These are phyloP conservation scores for Diaporthe vexans DNA, from an alignment of 2,329 filamentous ascomycete species.

Conservation along the genomic window DNA sequence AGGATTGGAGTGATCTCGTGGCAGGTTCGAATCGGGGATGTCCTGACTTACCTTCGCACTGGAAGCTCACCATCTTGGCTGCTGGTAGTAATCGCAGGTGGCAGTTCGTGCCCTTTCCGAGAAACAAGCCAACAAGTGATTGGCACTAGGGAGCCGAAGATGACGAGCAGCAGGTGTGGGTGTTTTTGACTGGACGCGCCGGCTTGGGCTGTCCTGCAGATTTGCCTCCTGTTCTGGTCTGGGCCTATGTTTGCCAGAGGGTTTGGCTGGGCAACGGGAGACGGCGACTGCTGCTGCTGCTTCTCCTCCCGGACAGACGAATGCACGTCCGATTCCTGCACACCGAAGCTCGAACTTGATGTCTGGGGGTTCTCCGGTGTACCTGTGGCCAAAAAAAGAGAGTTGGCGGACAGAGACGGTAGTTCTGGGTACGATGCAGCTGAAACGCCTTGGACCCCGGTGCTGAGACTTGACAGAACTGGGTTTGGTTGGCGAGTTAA, in stretches of 20 bases:
- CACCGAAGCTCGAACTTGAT: neutral
- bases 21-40: constrained; percentile 13
- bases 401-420: constrained; percentile 24
- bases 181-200: constrained; percentile 39
- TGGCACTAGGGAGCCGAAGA: constrained; percentile 41
- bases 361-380: neutral
- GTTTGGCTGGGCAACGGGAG: constrained; percentile 32
- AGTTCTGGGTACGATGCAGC: constrained; percentile 11
- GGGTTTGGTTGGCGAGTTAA: constrained; percentile 32
- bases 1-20: constrained; percentile 36
- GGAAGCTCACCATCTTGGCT: constrained; percentile 41
- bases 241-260: constrained; percentile 29
- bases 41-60: constrained; percentile 41
- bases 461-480: constrained; percentile 31
- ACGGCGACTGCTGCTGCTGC: neutral
- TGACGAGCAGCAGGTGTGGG: constrained; percentile 40
- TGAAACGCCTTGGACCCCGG: constrained; percentile 24
- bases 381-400: constrained; percentile 19
- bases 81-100: constrained; percentile 24
- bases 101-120: constrained; percentile 31
- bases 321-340: neutral
- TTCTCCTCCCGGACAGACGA: neutral
- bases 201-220: constrained; percentile 32
- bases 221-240: constrained; percentile 24
- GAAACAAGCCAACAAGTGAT: constrained; percentile 33